Conservation (phyloP, 768 basidiomycete genomes). For the Floccularia luteovirens region DNA sequence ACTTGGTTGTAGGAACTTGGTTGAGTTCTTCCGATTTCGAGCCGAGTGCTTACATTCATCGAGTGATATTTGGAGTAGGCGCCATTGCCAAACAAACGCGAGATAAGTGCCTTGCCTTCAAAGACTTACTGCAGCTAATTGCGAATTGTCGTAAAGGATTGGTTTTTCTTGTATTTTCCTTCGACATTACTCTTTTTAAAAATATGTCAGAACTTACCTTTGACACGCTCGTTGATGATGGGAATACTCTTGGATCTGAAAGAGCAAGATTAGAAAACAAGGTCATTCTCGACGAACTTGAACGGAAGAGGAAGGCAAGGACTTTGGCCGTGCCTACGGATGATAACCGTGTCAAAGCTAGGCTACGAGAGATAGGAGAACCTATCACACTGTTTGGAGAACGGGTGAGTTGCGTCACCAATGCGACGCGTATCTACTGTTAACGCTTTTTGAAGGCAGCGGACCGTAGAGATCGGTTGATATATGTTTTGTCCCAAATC, state of each 20-base stretch:
- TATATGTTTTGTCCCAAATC: conserved; percentile 91
- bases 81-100: too few relatives aligned
- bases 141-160: too few relatives aligned
- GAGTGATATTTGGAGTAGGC: too few relatives aligned
- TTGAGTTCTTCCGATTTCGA: too few relatives aligned
- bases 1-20: too few relatives aligned
- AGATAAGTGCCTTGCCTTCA: too few relatives aligned
- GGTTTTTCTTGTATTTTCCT: too few relatives aligned
- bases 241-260: conserved; percentile 66
- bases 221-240: conserved; percentile 75
- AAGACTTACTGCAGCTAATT: too few relatives aligned
- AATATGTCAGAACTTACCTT: conserved; percentile 69
- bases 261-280: conserved; percentile 75
- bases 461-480: conserved; percentile 92
- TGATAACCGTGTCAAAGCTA: conserved; percentile 85
- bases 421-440: conserved; percentile 4
- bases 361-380: conserved; percentile 89
- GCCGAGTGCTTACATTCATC: too few relatives aligned
- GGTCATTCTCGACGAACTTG: conserved; percentile 90
- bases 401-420: conserved; percentile 55
- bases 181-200: too few relatives aligned
- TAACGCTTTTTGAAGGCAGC: conserved; percentile 56
- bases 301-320: conserved; percentile 93
- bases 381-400: conserved; percentile 98
- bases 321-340: conserved; percentile 95